Conservation (phyloP, 2,329 filamentous ascomycete species). For the Pseudogymnoascus sp. region DNA sequence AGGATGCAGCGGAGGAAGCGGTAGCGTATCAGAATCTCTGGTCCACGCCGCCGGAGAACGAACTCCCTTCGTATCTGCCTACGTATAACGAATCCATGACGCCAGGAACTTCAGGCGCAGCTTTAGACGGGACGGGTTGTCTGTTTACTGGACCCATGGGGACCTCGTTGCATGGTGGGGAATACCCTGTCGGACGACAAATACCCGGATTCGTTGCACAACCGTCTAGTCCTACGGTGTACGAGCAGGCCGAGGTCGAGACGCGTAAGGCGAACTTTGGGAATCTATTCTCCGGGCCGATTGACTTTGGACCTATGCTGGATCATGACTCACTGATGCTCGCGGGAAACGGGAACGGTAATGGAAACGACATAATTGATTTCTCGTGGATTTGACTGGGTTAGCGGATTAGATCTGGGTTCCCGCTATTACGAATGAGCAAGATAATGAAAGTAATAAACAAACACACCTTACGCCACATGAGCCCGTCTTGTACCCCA, state of each 20-base stretch:
- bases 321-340: not conserved
- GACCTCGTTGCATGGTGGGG: not conserved
- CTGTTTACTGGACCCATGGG: not conserved
- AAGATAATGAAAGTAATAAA: no score
- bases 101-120: not conserved
- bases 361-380: not conserved
- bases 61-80: not conserved
- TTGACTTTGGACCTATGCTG: not conserved
- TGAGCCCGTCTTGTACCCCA: no score
- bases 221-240: not conserved
- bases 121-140: not conserved
- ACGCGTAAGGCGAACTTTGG: not conserved
- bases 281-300: not conserved
- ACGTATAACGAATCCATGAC: not conserved
- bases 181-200: not conserved
- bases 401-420: not conserved
- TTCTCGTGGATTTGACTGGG: not conserved
- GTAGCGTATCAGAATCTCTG: not conserved
- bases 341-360: not conserved
- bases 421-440: no score
- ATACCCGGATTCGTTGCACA: not conserved
- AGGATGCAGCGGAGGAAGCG: not conserved
- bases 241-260: not conserved
- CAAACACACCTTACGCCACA: no score
- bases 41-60: not conserved